Percentiles rank a stretch among this genome's conserved stretches.
Conservation (phyloP, 2,329 filamentous ascomycete species). For the Xylariales sp. region DNA sequence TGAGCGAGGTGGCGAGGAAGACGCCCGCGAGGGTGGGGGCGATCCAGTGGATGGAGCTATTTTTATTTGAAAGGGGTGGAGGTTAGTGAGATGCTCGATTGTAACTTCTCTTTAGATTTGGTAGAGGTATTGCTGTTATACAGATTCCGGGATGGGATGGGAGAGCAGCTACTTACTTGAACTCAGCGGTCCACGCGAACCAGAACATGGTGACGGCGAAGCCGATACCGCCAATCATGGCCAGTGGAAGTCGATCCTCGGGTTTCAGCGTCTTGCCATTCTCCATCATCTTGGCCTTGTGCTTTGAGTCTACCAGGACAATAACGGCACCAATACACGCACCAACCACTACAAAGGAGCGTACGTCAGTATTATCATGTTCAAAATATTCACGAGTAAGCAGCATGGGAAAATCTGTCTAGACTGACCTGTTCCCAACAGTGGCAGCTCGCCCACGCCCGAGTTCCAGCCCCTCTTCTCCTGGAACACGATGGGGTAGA, state of each 20-base stretch:
- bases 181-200: slow-evolving; percentile 35
- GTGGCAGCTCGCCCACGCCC: slow-evolving; percentile 46
- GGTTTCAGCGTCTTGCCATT: slow-evolving; percentile 33
- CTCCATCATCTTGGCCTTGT: slow-evolving; percentile 31
- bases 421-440: slow-evolving; percentile 38
- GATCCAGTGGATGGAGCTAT: slow-evolving; percentile 18
- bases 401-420: not conserved
- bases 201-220: slow-evolving; percentile 16
- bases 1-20: slow-evolving; percentile 19
- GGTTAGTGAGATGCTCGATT: not conserved
- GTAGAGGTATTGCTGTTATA: no score
- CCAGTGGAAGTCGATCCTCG: slow-evolving; percentile 55
- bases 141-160: not conserved
- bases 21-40: slow-evolving; percentile 16
- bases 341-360: slow-evolving; percentile 33
- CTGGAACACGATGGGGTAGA: slow-evolving; percentile 53
- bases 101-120: no score
- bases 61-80: not conserved
- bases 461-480: slow-evolving; percentile 48
- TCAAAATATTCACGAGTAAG: not conserved
- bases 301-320: slow-evolving; percentile 33
- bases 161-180: slow-evolving; percentile 30
- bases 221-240: slow-evolving; percentile 42
- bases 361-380: not conserved
- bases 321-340: slow-evolving; percentile 37